A percentile compares a stretch with the other conserved stretches of the same genome.
phyloP scores from a whole-genome alignment of 306 rosid genomes.

The Abrus pulchellus region DNA sequence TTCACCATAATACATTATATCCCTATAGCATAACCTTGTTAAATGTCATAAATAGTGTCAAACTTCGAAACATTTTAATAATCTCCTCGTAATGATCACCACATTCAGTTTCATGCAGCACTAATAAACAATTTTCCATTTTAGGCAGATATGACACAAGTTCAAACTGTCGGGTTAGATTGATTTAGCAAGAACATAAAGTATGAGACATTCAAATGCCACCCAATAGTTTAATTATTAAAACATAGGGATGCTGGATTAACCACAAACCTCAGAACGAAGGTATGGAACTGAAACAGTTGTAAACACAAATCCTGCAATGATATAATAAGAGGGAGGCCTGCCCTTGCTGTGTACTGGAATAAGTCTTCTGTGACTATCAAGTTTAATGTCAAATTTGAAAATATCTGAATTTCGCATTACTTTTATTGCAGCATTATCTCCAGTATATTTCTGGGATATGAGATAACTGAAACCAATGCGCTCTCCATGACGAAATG shows the following conservation, averaged over 20 bases:
- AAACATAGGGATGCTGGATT: slow-evolving; percentile 34
- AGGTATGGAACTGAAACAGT: slow-evolving; percentile 95
- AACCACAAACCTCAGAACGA: slow-evolving; percentile 89
- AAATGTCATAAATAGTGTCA: not conserved
- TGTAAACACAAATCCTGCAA: slow-evolving; percentile 93
- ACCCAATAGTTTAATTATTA: slow-evolving; percentile 6
- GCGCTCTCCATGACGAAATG: slow-evolving; percentile 97
- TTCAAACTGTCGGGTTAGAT: slow-evolving; percentile 28
- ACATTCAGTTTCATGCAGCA: slow-evolving; percentile 27
- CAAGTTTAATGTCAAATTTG: slow-evolving; percentile 69
- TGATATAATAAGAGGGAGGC: slow-evolving; percentile 94
- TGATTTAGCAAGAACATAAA: slow-evolving; percentile 1
- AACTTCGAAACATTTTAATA: slow-evolving; percentile 34
- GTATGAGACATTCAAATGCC: slow-evolving; percentile 13
- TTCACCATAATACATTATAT: slow-evolving; percentile 22
- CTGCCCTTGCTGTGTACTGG: slow-evolving; percentile 93
- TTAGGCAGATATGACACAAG: slow-evolving; percentile 1
- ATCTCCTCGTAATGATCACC: slow-evolving; percentile 2
- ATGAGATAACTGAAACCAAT: slow-evolving; percentile 94
- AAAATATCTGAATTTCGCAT: slow-evolving; percentile 69
- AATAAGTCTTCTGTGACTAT: slow-evolving; percentile 78
- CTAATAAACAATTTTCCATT: slow-evolving; percentile 20
- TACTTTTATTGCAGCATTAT: slow-evolving; percentile 70
- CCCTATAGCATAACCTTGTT: not conserved
- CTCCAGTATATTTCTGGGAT: slow-evolving; percentile 83